Evolutionary conservation across 1,284 basidiomycete species (phyloP).

Genomic region (Puccinia triticina): DNA sequence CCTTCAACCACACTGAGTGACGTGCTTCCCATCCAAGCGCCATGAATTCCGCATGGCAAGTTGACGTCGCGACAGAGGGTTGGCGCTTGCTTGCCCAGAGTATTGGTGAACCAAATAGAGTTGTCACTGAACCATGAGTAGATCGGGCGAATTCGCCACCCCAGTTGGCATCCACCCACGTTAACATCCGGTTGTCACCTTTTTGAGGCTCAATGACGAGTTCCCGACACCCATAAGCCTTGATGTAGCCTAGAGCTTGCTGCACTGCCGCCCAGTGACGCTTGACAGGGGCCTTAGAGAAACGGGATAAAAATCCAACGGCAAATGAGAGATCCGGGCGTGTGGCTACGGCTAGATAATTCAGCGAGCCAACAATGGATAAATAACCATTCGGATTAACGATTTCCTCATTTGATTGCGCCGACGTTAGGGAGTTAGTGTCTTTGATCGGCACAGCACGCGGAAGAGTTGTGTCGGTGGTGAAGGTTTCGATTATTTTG

Average conservation of each 20-base stretch:
- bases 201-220: neutral
- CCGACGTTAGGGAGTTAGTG: neutral
- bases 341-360: slow-evolving; percentile 1
- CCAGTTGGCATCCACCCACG: too few species aligned
- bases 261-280: neutral
- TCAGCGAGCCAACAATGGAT: slow-evolving; percentile 6
- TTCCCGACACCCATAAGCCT: neutral
- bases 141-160: neutral
- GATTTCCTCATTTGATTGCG: neutral
- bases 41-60: slow-evolving; percentile 24
- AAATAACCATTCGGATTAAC: slow-evolving; percentile 11
- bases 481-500: neutral
- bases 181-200: neutral
- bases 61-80: neutral
- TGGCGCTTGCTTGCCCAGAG: slow-evolving; percentile 2
- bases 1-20: slow-evolving; percentile 8
- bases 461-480: neutral
- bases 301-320: neutral
- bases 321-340: neutral
- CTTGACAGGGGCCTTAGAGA: neutral
- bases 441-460: neutral
- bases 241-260: slow-evolving; percentile 14
- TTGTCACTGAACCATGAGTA: slow-evolving; percentile 12
- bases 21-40: neutral
- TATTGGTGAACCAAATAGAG: neutral